Evolutionary conservation across 768 basidiomycete genomes (phyloP).

Genomic region (Cystofilobasidium capitatum): DNA sequence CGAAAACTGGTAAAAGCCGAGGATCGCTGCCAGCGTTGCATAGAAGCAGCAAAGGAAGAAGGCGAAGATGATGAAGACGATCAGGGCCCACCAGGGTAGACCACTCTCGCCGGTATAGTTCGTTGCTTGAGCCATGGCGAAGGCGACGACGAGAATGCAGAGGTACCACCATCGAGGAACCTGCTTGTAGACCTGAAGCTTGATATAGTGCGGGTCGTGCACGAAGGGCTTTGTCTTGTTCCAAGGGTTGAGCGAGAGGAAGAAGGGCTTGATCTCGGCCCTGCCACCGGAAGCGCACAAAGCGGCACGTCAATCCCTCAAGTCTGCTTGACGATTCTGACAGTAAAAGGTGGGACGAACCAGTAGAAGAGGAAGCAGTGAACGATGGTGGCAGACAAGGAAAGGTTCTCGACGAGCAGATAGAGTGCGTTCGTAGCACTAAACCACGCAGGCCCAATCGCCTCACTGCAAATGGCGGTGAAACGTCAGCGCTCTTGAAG

Average conservation of each 20-base stretch:
- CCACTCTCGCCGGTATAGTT: conserved; percentile 26
- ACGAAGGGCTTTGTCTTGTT: conserved; percentile 22
- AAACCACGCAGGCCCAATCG: conserved; percentile 29
- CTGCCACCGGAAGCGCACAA: not conserved
- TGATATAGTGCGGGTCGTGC: conserved; percentile 26
- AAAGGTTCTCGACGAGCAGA: conserved; percentile 14
- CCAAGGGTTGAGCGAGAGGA: conserved; percentile 24
- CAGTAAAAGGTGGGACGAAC: not conserved
- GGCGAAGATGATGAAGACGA: conserved; percentile 28
- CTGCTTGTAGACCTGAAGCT: conserved; percentile 29
- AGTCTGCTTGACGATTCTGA: not conserved
- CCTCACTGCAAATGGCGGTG: too few species aligned
- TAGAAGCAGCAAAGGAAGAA: conserved; percentile 25
- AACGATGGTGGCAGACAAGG: conserved; percentile 5
- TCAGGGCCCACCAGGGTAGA: conserved; percentile 34
- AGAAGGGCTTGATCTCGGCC: conserved; percentile 21
- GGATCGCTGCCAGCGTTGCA: conserved; percentile 21
- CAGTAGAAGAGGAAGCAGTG: conserved; percentile 20
- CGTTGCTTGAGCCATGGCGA: conserved; percentile 16
- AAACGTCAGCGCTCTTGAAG: too few species aligned
- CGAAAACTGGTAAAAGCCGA: conserved; percentile 25
- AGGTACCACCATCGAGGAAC: conserved; percentile 34
- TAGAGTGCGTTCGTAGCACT: conserved; percentile 27
- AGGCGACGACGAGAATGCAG: conserved; percentile 25
- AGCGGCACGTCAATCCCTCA: not conserved